Base-by-base conservation (phyloP, 2,329 filamentous ascomycete genomes). In the Colletotrichum sp. region DNA sequence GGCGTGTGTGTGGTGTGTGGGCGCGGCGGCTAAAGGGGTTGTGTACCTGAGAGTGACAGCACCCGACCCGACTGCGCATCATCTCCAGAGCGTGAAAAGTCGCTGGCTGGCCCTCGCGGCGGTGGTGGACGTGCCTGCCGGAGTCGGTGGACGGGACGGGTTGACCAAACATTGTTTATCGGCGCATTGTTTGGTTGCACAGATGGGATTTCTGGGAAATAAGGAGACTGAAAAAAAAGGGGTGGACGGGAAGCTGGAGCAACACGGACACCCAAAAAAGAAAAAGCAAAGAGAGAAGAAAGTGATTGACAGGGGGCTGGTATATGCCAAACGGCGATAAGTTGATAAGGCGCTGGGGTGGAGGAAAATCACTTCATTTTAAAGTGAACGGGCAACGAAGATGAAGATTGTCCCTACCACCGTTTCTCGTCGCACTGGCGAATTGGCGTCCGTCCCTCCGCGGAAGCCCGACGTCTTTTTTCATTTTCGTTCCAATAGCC, bases 281-380 rank as follows among this genome's bases (percentile, higher is more conserved):
- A 62, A 32, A 36, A 36, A 65, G 7, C 49, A 16, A 30, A 24
- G 32, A 65, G 4, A 18, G 55, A 12, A 68, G 44, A 60, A n/a
- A 18, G 21, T 32, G 60, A 60, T 60, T 64, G 70, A 49, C 64
- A 73, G 64, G 69, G 69, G 68, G 36, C 57, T 32, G 39, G 28
- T 75, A 55, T 69, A 73, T 73, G 59, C 39, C 57, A 73, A 52
- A 65, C 64, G 44, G 24, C 18, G 28, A 75, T 67, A 32, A 67
- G 21, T 67, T 16, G 32, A 69, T 73, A 76, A 76, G 73, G 26
- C 21, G 44, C 70, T 60, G 34, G 73, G 73, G 73, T 52, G n/a
- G 44, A 21, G 15, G 69, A 72, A 73, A 76, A 76, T 76, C 73
- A 76, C 63, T 62, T 76, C 70, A 76, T 73, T 72, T 73, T 69